Evolutionary conservation across 179 eudicot genomes (phyloP).

Genomic region (Monotropa hypopitys): DNA sequence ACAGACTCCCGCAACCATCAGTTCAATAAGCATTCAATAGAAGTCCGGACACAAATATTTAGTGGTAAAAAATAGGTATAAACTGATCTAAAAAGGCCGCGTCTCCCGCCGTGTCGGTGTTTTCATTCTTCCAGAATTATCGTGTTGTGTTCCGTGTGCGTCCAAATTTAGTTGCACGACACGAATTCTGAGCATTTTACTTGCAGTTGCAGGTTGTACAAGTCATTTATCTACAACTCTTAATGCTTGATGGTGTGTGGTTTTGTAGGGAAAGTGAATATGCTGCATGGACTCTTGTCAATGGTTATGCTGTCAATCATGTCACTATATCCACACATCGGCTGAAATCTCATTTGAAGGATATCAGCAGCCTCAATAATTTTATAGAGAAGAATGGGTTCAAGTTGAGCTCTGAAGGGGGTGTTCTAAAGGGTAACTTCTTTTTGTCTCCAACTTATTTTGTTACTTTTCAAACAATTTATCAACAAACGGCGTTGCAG

Average conservation of each 20-base stretch:
- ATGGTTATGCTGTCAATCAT: conserved; percentile 91
- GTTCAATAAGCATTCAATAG: no score
- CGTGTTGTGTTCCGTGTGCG: no score
- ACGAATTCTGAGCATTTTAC: not conserved
- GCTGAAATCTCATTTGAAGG: conserved; percentile 48
- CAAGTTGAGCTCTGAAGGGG: conserved; percentile 89
- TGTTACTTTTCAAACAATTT: not conserved
- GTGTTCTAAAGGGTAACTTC: conserved; percentile 52
- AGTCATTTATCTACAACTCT: not conserved
- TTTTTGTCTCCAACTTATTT: not conserved
- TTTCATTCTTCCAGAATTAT: no score
- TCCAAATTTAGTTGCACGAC: not conserved
- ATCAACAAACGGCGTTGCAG: not conserved
- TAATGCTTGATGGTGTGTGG: not conserved
- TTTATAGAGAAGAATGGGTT: conserved; percentile 81
- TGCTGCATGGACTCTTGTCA: conserved; percentile 99
- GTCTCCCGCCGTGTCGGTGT: no score
- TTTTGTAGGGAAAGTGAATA: conserved; percentile 85
- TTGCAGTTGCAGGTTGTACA: not conserved
- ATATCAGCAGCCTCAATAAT: conserved; percentile 52
- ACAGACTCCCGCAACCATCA: no score
- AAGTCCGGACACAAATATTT: no score
- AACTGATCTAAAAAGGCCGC: no score
- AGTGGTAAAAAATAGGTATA: no score
- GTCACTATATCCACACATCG: conserved; percentile 81